Conservation (phyloP, 768 basidiomycete species). For the Tulasnella sp. region DNA sequence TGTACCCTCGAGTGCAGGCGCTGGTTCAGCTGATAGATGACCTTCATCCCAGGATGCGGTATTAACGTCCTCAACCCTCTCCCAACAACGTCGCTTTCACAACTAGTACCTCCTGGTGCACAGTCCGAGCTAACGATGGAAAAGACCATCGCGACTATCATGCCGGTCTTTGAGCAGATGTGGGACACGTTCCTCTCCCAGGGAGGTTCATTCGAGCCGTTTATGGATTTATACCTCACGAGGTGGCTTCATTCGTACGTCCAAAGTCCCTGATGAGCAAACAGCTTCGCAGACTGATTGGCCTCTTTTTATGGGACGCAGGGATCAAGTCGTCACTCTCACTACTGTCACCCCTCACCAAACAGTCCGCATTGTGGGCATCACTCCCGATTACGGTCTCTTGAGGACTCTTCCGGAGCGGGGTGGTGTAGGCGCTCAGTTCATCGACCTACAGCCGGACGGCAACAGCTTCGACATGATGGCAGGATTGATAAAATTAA, state of each 20-base stretch:
- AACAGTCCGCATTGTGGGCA: conserved; percentile 71
- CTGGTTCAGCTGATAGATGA: not conserved
- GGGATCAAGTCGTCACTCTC: conserved; percentile 78
- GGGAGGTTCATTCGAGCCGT: conserved; percentile 70
- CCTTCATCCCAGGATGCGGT: conserved; percentile 65
- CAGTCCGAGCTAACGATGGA: conserved; percentile 59
- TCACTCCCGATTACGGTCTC: conserved; percentile 84
- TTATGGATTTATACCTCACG: conserved; percentile 71
- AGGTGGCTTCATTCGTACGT: conserved; percentile 92
- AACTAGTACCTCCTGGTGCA: conserved; percentile 49
- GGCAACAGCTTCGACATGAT: conserved; percentile 96
- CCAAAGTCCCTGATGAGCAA: conserved; percentile 4
- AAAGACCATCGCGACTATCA: conserved; percentile 64
- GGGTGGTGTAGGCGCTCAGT: conserved; percentile 41
- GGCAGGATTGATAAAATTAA: conserved; percentile 72
- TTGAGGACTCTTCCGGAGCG: conserved; percentile 66
- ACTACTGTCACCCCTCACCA: conserved; percentile 68
- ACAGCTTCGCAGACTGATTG: conserved; percentile 29
- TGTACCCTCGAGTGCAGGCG: not conserved
- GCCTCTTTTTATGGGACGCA: conserved; percentile 34
- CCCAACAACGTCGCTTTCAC: conserved; percentile 77
- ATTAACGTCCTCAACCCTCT: conserved; percentile 78
- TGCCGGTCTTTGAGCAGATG: conserved; percentile 71
- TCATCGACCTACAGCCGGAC: conserved; percentile 91
- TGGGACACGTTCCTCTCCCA: conserved; percentile 68